Percentiles rank a stretch among this genome's conserved stretches.
phyloP scores from a whole-genome alignment of 2,329 filamentous ascomycete species.

The Fusarium sp. region DNA sequence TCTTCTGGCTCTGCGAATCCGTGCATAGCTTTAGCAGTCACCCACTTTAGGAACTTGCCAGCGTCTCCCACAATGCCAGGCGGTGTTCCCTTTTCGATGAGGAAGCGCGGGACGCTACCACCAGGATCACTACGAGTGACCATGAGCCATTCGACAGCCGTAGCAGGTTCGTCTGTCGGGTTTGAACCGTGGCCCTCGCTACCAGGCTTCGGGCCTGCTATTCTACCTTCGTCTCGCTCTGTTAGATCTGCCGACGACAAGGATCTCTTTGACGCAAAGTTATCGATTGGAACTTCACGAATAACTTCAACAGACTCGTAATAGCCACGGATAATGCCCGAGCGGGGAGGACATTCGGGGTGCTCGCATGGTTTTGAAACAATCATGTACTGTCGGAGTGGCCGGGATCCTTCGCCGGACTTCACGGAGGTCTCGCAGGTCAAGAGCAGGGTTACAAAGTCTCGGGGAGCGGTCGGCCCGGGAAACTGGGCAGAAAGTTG shows the following conservation, averaged over 20 bases:
- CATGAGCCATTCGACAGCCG: slow-evolving; percentile 88
- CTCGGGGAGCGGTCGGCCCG: slow-evolving; percentile 86
- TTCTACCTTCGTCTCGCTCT: slow-evolving; percentile 48
- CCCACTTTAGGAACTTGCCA: slow-evolving; percentile 85
- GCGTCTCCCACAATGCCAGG: slow-evolving; percentile 84
- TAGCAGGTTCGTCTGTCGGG: slow-evolving; percentile 52
- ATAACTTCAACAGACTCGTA: slow-evolving; percentile 96
- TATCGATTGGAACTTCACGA: slow-evolving; percentile 77
- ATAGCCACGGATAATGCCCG: slow-evolving; percentile 83
- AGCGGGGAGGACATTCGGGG: slow-evolving; percentile 75
- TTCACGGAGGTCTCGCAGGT: slow-evolving; percentile 70
- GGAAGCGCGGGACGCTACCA: slow-evolving; percentile 87
- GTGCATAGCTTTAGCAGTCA: slow-evolving; percentile 58
- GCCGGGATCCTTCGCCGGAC: slow-evolving; percentile 49
- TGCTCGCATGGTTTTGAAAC: slow-evolving; percentile 88
- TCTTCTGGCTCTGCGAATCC: slow-evolving; percentile 50
- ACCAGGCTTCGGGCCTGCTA: slow-evolving; percentile 28
- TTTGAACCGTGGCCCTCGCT: slow-evolving; percentile 32
- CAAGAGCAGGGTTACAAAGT: slow-evolving; percentile 86
- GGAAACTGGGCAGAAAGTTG: slow-evolving; percentile 91
- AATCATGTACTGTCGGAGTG: slow-evolving; percentile 82
- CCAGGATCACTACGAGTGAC: slow-evolving; percentile 90
- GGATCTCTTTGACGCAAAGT: slow-evolving; percentile 53
- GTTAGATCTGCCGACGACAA: slow-evolving; percentile 52
- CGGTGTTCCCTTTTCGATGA: slow-evolving; percentile 91